Conservation (phyloP, 1,139 yeast genomes). For the Meyerozyma sp. region DNA sequence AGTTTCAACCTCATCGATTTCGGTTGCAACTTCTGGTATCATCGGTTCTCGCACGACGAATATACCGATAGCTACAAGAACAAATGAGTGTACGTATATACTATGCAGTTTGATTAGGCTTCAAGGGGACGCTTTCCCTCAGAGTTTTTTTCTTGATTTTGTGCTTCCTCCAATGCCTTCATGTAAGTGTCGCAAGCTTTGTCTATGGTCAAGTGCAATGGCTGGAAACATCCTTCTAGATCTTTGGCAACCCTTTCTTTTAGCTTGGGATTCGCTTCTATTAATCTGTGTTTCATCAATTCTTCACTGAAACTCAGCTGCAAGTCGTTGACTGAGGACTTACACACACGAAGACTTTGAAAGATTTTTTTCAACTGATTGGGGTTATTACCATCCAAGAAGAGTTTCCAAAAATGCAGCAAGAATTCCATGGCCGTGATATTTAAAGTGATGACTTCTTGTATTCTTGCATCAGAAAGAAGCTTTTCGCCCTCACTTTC, state of each 20-base stretch:
- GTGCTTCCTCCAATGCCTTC: conserved; percentile 20
- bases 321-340: conserved; percentile 18
- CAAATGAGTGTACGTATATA: background rate
- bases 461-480: conserved; percentile 22
- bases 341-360: conserved; percentile 31
- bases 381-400: conserved; percentile 33
- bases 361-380: conserved; percentile 34
- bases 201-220: conserved; percentile 8
- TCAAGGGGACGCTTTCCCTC: conserved; percentile 4
- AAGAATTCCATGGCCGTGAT: conserved; percentile 38
- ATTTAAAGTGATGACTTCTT: conserved; percentile 35
- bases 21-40: background rate
- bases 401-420: conserved; percentile 42
- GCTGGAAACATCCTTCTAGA: conserved; percentile 22
- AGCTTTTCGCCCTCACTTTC: conserved; percentile 11
- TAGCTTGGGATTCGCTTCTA: conserved; percentile 21
- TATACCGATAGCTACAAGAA: background rate
- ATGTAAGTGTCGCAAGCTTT: conserved; percentile 27
- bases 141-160: conserved; percentile 7
- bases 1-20: conserved; percentile 6
- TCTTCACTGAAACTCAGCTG: conserved; percentile 12
- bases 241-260: conserved; percentile 31
- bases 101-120: background rate
- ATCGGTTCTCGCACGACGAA: background rate
- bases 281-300: conserved; percentile 1